A percentile compares a stretch with the other conserved stretches of the same genome.
Evolutionary conservation across 192 early-diverging fungal species (phyloP).

Genomic region (Entrophospora sp.): DNA sequence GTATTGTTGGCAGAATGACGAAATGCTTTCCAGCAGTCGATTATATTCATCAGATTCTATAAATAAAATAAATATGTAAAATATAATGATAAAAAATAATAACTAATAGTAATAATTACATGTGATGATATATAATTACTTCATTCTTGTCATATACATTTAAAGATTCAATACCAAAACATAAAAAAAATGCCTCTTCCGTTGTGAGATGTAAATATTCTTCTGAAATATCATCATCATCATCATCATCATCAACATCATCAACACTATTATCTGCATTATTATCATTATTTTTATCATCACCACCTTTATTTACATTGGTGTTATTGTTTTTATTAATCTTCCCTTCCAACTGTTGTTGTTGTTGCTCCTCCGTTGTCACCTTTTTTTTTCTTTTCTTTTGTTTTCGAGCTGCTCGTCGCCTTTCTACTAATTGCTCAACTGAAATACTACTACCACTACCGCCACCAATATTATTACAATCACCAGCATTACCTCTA

Average conservation of each 20-base stretch:
- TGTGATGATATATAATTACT: constrained; percentile 9
- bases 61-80: neutral
- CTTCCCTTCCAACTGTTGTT: neutral
- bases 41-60: constrained; percentile 22
- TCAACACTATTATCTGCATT: neutral
- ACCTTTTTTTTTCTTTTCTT: neutral
- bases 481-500: neutral
- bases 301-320: no score
- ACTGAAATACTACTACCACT: neutral
- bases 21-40: constrained; percentile 34
- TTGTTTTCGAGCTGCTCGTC: neutral
- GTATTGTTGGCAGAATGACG: neutral
- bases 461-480: neutral
- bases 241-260: neutral
- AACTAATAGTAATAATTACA: neutral
- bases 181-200: constrained; percentile 68
- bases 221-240: neutral
- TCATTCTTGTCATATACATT: constrained; percentile 28
- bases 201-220: constrained; percentile 64
- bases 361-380: neutral
- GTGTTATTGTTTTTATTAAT: neutral
- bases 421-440: neutral
- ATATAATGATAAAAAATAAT: neutral
- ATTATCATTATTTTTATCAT: no score
- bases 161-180: constrained; percentile 47